Evolutionary conservation across 352 stramenopile species (phyloP).

Genomic region (Globisporangium nagaii): DNA sequence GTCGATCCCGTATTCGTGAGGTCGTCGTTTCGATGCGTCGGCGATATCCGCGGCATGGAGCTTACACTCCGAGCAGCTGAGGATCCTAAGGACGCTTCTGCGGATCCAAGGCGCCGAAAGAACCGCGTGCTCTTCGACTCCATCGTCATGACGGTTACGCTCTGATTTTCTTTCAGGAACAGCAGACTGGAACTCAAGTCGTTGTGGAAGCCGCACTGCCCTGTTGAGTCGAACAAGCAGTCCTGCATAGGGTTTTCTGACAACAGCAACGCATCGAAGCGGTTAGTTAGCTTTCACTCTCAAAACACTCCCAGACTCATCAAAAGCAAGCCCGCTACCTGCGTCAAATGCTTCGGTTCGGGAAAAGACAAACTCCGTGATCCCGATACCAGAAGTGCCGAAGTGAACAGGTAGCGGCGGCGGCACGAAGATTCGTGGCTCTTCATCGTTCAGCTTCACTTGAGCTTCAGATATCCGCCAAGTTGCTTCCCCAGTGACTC

Average conservation of each 20-base stretch:
- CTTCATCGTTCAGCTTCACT: constrained; percentile 22
- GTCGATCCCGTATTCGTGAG: background rate
- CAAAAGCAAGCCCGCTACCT: constrained; percentile 1
- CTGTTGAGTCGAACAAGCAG: constrained; percentile 22
- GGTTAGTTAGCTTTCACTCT: background rate
- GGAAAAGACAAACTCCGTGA: constrained; percentile 20
- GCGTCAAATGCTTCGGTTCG: constrained; percentile 4
- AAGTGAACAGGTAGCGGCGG: constrained; percentile 13
- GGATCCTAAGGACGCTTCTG: background rate
- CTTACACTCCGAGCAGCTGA: background rate
- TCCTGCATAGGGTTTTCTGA: constrained; percentile 1
- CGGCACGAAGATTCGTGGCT: constrained; percentile 6
- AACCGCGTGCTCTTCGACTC: constrained; percentile 5
- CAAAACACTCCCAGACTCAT: background rate
- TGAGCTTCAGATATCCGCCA: constrained; percentile 28
- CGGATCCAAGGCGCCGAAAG: constrained; percentile 8
- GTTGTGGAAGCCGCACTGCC: constrained; percentile 25
- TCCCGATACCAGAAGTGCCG: constrained; percentile 5
- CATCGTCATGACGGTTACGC: constrained; percentile 9
- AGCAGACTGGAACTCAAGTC: constrained; percentile 19
- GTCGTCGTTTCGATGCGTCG: background rate
- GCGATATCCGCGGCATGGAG: background rate
- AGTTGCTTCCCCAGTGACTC: constrained; percentile 1
- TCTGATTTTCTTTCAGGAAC: constrained; percentile 19
- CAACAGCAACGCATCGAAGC: background rate